Evolutionary conservation across 208 protist species (phyloP).

Genomic region (Wallacemonas rigidus): DNA sequence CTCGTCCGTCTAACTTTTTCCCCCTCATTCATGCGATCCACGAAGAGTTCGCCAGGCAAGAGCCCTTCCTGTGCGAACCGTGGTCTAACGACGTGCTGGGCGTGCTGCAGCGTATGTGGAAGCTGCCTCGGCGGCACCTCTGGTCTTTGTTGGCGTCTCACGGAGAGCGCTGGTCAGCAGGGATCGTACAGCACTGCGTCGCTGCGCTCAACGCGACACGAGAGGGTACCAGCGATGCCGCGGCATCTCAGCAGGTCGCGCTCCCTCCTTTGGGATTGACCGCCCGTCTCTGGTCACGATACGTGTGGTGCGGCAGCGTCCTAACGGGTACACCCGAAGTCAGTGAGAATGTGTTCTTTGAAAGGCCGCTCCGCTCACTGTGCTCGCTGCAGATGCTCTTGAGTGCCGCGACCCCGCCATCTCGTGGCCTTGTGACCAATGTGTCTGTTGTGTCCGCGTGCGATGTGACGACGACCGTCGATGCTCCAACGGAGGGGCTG

Average conservation of each 20-base stretch:
- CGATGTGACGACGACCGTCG: neutral
- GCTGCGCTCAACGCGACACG: neutral
- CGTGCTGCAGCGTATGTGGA: conserved; percentile 14
- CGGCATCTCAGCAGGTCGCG: too few species aligned
- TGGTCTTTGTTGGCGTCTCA: conserved; percentile 14
- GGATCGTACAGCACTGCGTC: conserved; percentile 1
- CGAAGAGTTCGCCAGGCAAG: neutral
- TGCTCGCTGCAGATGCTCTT: conserved; percentile 40
- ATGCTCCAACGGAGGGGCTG: neutral
- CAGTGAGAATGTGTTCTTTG: conserved; percentile 16
- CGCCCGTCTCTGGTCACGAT: conserved; percentile 19
- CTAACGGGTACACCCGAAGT: conserved; percentile 23
- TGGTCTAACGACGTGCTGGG: neutral
- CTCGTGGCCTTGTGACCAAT: conserved; percentile 17
- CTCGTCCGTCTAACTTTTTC: conserved; percentile 37
- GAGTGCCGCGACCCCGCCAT: neutral
- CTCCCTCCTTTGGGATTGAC: conserved; percentile 16
- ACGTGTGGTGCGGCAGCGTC: conserved; percentile 41
- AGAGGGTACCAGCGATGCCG: too few species aligned
- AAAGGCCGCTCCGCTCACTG: conserved; percentile 42
- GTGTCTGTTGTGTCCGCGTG: neutral
- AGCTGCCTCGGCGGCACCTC: conserved; percentile 4
- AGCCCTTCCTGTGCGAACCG: too few species aligned
- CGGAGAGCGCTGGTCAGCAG: conserved; percentile 19
- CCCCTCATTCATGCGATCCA: conserved; percentile 11